Percentiles rank a stretch among this genome's conserved stretches.
phyloP scores from a whole-genome alignment of 768 basidiomycete genomes.

The Suillus plorans region DNA sequence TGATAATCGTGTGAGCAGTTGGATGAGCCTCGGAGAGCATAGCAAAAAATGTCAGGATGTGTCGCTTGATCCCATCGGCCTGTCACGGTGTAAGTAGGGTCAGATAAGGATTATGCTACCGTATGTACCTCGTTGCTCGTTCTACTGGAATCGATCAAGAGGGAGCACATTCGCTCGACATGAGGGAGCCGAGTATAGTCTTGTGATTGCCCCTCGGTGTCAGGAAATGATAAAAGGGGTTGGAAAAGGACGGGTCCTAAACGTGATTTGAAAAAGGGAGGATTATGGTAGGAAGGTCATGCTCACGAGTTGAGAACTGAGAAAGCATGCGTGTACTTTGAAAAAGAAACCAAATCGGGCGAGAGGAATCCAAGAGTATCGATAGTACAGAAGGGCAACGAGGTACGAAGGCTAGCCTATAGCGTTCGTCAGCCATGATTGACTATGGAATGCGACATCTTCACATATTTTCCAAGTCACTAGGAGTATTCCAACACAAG shows the following conservation, averaged over 20 bases:
- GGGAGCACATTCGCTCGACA: conserved; percentile 49
- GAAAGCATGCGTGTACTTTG: conserved; percentile 50
- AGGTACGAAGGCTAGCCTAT: conserved; percentile 40
- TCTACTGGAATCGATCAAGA: conserved; percentile 43
- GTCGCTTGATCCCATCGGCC: conserved; percentile 36
- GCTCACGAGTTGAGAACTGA: conserved; percentile 56
- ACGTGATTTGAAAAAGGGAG: conserved; percentile 2
- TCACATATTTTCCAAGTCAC: conserved; percentile 40
- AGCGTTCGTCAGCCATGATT: neutral
- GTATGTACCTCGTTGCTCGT: conserved; percentile 41
- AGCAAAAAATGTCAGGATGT: conserved; percentile 40
- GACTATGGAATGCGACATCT: neutral
- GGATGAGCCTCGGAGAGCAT: conserved; percentile 39
- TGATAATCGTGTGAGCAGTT: conserved; percentile 37
- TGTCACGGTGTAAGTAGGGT: conserved; percentile 16
- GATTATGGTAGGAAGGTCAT: conserved; percentile 1
- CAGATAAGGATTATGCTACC: conserved; percentile 1
- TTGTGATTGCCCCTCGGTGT: conserved; percentile 22
- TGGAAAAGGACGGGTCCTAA: conserved; percentile 45
- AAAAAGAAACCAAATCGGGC: conserved; percentile 52
- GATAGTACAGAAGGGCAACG: conserved; percentile 42
- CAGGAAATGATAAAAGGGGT: conserved; percentile 40
- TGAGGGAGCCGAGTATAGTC: conserved; percentile 37
- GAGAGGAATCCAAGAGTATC: conserved; percentile 48
- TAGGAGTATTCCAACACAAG: conserved; percentile 47